These are phyloP conservation scores for Porcisia hertigi DNA, from an alignment of 208 protist genomes.

Conservation along the genomic window DNA sequence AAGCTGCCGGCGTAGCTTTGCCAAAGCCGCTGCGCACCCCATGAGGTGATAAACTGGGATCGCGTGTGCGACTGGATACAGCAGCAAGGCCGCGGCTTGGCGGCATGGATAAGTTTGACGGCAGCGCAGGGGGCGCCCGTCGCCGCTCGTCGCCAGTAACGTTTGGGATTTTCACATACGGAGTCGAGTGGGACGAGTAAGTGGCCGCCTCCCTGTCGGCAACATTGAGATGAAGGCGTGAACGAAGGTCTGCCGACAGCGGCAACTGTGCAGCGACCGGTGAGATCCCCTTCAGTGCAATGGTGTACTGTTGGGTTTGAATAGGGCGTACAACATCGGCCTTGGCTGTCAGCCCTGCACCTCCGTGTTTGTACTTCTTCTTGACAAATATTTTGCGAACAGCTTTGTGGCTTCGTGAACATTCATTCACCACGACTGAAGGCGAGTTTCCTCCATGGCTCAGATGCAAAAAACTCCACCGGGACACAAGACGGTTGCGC, in stretches of 20 bases:
- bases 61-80: background rate
- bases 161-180: background rate
- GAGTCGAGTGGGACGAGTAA: slow-evolving; percentile 36
- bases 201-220: slow-evolving; percentile 24
- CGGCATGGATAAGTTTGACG: slow-evolving; percentile 8
- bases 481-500: background rate
- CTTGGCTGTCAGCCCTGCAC: background rate
- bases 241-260: slow-evolving; percentile 33
- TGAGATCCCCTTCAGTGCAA: slow-evolving; percentile 14
- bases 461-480: background rate
- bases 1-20: background rate
- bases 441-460: background rate
- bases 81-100: background rate
- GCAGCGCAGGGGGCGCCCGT: background rate
- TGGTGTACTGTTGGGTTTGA: slow-evolving; percentile 9
- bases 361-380: background rate
- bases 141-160: background rate
- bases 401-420: background rate
- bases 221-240: slow-evolving; percentile 26
- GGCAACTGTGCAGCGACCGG: slow-evolving; percentile 30
- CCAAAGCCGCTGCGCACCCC: background rate
- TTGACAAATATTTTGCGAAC: background rate
- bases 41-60: background rate
- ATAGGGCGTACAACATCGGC: background rate
- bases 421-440: too few relatives aligned